These are phyloP conservation scores for Purpureocillium lavendulum DNA, from an alignment of 2,329 filamentous ascomycete genomes.

Conservation along the genomic window DNA sequence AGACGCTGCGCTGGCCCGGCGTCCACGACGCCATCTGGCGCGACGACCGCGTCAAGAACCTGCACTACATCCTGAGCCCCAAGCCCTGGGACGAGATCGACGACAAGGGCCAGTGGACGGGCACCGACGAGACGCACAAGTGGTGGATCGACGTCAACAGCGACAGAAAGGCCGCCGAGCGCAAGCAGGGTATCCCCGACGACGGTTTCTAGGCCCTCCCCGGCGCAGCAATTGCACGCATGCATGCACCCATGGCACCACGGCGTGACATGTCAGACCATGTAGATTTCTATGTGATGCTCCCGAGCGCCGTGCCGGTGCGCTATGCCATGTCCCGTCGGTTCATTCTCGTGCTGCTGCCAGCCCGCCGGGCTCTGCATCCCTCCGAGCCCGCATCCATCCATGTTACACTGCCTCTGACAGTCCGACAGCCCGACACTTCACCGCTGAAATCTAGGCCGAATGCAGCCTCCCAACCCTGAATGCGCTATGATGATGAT, in stretches of 20 bases:
- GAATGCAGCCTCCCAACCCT: too few species aligned
- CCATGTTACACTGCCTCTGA: too few species aligned
- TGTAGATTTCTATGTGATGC: constrained; percentile 1
- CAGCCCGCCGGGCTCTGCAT: too few species aligned
- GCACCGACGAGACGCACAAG: constrained; percentile 37
- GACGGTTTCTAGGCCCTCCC: constrained; percentile 12
- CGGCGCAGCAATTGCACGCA: neutral
- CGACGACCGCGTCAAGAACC: constrained; percentile 49
- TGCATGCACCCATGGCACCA: neutral
- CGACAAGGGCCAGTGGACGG: constrained; percentile 31
- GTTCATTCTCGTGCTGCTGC: too few species aligned
- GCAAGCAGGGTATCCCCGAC: constrained; percentile 23
- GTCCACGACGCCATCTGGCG: constrained; percentile 50
- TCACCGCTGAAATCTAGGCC: too few species aligned
- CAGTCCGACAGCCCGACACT: too few species aligned
- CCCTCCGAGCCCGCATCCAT: too few species aligned
- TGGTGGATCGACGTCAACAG: constrained; percentile 49
- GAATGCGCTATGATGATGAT: too few species aligned
- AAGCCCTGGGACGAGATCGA: constrained; percentile 53
- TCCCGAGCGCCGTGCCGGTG: constrained; percentile 3
- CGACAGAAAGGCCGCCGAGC: constrained; percentile 33
- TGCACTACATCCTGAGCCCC: constrained; percentile 53
- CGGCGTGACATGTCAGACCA: neutral
- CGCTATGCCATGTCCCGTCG: constrained; percentile 5
- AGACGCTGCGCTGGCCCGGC: constrained; percentile 45